A percentile compares a stretch with the other conserved stretches of the same genome.
phyloP scores from a whole-genome alignment of 1,139 yeast genomes.

The Yamadazyma triangularis region DNA sequence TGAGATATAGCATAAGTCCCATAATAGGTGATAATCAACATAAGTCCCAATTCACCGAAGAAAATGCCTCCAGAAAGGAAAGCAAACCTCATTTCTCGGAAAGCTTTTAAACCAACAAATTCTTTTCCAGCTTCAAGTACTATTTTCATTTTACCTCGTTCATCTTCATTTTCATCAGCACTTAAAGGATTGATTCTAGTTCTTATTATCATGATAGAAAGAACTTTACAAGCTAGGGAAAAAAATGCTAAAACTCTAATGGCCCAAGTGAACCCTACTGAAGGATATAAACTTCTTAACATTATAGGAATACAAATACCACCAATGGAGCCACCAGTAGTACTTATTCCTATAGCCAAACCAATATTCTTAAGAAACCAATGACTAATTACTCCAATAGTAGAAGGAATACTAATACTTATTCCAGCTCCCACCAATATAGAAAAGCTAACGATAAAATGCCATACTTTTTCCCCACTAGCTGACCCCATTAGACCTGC shows the following conservation, averaged over 20 bases:
- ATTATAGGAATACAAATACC: constrained; percentile 34
- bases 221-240: constrained; percentile 25
- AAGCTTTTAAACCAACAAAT: constrained; percentile 1
- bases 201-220: constrained; percentile 38
- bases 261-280: constrained; percentile 36
- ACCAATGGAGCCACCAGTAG: constrained; percentile 39
- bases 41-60: constrained; percentile 49
- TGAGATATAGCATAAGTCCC: constrained; percentile 51
- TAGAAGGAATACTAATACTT: constrained; percentile 32
- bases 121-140: not conserved
- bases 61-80: constrained; percentile 28
- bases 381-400: constrained; percentile 37
- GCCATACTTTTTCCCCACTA: constrained; percentile 25
- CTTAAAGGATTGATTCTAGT: constrained; percentile 31
- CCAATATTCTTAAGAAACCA: constrained; percentile 36
- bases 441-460: constrained; percentile 29
- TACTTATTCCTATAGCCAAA: constrained; percentile 33
- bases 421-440: constrained; percentile 32
- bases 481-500: constrained; percentile 35
- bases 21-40: constrained; percentile 46
- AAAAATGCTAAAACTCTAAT: constrained; percentile 31
- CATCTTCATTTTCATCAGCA: not conserved
- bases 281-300: constrained; percentile 25
- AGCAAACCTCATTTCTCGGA: constrained; percentile 12
- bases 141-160: not conserved